Evolutionary conservation across 2,329 filamentous ascomycete genomes (phyloP).

Genomic region (Nemania sp.): DNA sequence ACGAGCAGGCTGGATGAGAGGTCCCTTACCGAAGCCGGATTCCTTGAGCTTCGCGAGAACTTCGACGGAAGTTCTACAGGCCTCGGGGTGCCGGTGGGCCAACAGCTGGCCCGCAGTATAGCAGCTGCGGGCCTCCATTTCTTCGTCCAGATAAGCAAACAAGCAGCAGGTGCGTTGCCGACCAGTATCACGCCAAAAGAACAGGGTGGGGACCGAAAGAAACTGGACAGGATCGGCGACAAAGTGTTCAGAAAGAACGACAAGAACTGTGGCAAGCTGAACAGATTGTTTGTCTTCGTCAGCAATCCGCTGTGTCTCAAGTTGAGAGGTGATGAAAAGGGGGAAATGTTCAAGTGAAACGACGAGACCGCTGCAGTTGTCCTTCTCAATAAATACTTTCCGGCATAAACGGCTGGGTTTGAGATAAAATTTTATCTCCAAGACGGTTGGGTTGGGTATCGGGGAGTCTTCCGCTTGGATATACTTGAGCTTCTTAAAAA

Average conservation of each 20-base stretch:
- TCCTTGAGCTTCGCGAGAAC: slow-evolving; percentile 29
- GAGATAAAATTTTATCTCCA: slow-evolving; percentile 36
- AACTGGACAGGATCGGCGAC: slow-evolving; percentile 21
- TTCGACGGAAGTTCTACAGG: slow-evolving; percentile 5
- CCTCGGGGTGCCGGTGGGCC: slow-evolving; percentile 39
- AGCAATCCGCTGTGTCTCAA: slow-evolving; percentile 45
- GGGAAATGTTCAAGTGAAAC: slow-evolving; percentile 32
- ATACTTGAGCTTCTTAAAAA: slow-evolving; percentile 30
- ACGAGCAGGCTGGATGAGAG: background rate
- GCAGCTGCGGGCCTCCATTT: slow-evolving; percentile 48
- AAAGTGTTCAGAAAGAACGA: slow-evolving; percentile 28
- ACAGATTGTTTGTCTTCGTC: slow-evolving; percentile 38
- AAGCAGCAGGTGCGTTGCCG: slow-evolving; percentile 45
- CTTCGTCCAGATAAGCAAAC: slow-evolving; percentile 44
- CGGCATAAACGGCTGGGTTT: slow-evolving; percentile 20
- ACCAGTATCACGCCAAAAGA: slow-evolving; percentile 43
- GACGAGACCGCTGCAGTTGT: background rate
- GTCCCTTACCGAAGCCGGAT: slow-evolving; percentile 46
- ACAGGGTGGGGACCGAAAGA: slow-evolving; percentile 43
- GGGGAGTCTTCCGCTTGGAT: slow-evolving; percentile 32
- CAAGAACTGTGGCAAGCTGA: slow-evolving; percentile 40
- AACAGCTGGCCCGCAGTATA: slow-evolving; percentile 53
- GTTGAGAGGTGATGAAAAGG: slow-evolving; percentile 46
- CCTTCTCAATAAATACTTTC: slow-evolving; percentile 16
- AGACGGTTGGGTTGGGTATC: slow-evolving; percentile 29